Evolutionary conservation across 2,329 filamentous ascomycete species (phyloP), one percentile per base, ranked within the genome.

Genomic region (Aspergillus sp.): DNA sequence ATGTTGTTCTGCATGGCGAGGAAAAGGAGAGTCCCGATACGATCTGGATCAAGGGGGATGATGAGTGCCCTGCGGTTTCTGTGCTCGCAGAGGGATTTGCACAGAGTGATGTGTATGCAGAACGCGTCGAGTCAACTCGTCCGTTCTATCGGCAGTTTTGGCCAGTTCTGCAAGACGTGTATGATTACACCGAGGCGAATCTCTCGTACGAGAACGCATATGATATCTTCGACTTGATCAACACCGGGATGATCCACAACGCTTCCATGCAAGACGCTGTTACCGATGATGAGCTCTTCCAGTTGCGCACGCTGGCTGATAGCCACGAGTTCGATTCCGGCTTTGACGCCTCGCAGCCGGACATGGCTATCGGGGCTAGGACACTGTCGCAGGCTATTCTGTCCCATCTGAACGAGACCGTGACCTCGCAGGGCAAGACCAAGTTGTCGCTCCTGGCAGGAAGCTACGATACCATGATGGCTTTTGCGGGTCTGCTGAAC

Each of bases 271-370:
- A 38, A 9, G n/a, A 51, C 13, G 55, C 22, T 11, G 31, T 45
- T 15, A 49, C 30, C 22, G 9, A 19, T 4, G 30, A 41, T 7
- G 63, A 63, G 43, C 31, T 91, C 58, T 73, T 79, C 69, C 85
- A 90, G 71, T 84, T 94, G 57, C 84, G 84, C 68, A 84, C 84
- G 15, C 86, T 94, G 22, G 92, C 93, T 67, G 87, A 93, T 72
- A 79, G 81, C 60, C 90, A 93, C 75, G 90, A 96, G 76, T 96
- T 85, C 82, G 89, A 87, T 70, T 86, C 93, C 8, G 90, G 90
- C 60, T 95, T 89, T 84, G 93, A 94, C 79, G 79, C 80, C 70
- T 72, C 74, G 7, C 74, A 77, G 49, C 69, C 74, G 23, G 74
- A 77, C 49, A 75, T 77, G 50, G 74, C 78, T 11, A 80, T 80